Percentiles rank a stretch among this genome's conserved stretches.
phyloP scores from a whole-genome alignment of 768 basidiomycete genomes.

The Lactifluus pinguis region DNA sequence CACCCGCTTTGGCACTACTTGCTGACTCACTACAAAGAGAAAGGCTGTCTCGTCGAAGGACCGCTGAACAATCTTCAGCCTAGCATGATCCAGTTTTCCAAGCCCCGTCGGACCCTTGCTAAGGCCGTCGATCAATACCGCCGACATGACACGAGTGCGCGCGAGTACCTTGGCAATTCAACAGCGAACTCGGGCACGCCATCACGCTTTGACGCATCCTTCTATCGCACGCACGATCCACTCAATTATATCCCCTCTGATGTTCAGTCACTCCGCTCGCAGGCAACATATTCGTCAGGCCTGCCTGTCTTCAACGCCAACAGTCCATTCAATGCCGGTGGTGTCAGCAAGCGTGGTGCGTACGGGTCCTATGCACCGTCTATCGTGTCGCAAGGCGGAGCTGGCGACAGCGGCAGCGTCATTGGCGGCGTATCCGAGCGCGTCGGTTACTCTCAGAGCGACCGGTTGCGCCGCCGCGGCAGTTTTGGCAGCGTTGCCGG shows the following conservation, averaged over 20 bases:
- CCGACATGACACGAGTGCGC: slow-evolving; percentile 84
- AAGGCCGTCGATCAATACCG: slow-evolving; percentile 93
- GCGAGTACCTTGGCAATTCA: slow-evolving; percentile 50
- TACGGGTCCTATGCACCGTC: slow-evolving; percentile 83
- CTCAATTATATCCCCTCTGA: slow-evolving; percentile 93
- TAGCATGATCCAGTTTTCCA: slow-evolving; percentile 99
- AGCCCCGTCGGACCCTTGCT: slow-evolving; percentile 80
- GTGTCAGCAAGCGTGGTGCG: slow-evolving; percentile 57
- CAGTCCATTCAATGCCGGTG: slow-evolving; percentile 60
- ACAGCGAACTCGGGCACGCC: slow-evolving; percentile 66
- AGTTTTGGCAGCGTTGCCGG: slow-evolving; percentile 74
- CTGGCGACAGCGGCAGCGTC: slow-evolving; percentile 45
- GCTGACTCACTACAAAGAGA: slow-evolving; percentile 98
- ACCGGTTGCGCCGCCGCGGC: slow-evolving; percentile 67
- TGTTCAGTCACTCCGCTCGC: slow-evolving; percentile 90
- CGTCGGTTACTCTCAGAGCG: slow-evolving; percentile 87
- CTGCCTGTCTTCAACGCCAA: slow-evolving; percentile 71
- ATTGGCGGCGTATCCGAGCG: slow-evolving; percentile 32
- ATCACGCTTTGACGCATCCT: slow-evolving; percentile 90
- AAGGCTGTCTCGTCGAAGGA: slow-evolving; percentile 87
- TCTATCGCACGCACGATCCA: slow-evolving; percentile 92
- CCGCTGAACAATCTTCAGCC: slow-evolving; percentile 92
- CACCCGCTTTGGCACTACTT: slow-evolving; percentile 98
- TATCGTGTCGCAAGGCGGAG: slow-evolving; percentile 85
- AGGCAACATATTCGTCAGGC: slow-evolving; percentile 91